Conservation (phyloP, 2,329 filamentous ascomycete species). For the Aspergillus aculeatinus region DNA sequence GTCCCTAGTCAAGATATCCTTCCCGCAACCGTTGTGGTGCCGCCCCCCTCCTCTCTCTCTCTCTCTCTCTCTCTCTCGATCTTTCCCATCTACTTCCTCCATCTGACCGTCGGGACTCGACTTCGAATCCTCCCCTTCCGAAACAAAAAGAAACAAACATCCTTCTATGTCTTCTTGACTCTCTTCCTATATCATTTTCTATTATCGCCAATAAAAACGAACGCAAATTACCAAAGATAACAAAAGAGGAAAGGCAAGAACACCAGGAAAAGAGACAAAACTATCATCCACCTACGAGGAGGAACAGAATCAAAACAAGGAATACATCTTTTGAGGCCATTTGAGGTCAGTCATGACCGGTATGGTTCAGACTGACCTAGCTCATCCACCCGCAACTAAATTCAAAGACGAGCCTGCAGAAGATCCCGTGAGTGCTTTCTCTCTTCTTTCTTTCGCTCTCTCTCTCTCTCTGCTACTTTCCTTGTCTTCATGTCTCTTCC, state of each 20-base stretch:
- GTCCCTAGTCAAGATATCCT: conserved; percentile 22
- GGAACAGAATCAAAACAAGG: neutral
- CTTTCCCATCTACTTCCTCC: conserved; percentile 15
- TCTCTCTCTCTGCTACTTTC: no score
- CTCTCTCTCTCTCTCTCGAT: conserved; percentile 15
- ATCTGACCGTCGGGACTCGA: conserved; percentile 17
- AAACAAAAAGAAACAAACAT: neutral
- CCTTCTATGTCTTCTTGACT: neutral
- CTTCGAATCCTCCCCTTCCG: neutral
- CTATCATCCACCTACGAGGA: neutral
- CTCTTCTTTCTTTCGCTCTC: neutral
- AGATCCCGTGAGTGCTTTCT: conserved; percentile 48
- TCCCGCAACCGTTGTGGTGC: conserved; percentile 19
- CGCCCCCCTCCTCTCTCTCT: conserved; percentile 17
- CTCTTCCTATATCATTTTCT: conserved; percentile 4
- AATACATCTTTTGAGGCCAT: conserved; percentile 19
- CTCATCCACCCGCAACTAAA: conserved; percentile 36
- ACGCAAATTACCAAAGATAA: conserved; percentile 1
- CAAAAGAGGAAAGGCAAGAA: conserved; percentile 4
- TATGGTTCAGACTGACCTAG: conserved; percentile 46
- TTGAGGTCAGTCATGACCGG: conserved; percentile 40
- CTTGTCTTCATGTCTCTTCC: neutral
- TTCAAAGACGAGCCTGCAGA: conserved; percentile 51
- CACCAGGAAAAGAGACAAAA: neutral
- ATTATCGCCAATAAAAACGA: conserved; percentile 8